Conservation (phyloP, 2,329 filamentous ascomycete species). For the Gyromitra esculenta region DNA sequence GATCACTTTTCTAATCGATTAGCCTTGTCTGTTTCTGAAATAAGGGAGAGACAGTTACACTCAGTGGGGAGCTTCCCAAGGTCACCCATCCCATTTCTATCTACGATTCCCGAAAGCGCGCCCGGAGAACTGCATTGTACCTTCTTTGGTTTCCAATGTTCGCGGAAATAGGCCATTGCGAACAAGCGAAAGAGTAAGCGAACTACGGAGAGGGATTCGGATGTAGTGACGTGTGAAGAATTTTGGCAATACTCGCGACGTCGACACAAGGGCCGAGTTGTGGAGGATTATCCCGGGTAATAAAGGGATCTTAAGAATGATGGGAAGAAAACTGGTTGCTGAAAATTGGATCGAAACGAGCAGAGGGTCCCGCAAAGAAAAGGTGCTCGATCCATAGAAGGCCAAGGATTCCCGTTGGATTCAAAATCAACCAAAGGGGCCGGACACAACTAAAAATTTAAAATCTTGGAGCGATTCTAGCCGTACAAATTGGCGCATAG, state of each 20-base stretch:
- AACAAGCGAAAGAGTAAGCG: background rate
- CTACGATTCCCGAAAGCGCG: constrained; percentile 22
- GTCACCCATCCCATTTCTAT: constrained; percentile 25
- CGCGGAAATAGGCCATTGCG: constrained; percentile 22
- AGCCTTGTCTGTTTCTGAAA: background rate
- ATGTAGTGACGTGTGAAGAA: background rate
- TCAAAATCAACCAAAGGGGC: constrained; percentile 23
- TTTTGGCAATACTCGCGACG: background rate
- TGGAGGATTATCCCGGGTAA: background rate
- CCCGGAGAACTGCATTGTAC: constrained; percentile 20
- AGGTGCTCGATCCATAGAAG: background rate
- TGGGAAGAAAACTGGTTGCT: background rate
- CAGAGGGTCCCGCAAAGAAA: background rate
- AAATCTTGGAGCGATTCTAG: background rate
- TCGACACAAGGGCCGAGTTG: background rate
- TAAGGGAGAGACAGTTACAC: background rate
- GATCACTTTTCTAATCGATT: constrained; percentile 18
- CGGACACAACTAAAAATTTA: background rate
- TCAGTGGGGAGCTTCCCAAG: constrained; percentile 34
- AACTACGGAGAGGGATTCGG: background rate
- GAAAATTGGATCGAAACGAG: constrained; percentile 6
- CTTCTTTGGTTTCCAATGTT: constrained; percentile 11
- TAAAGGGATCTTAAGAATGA: background rate
- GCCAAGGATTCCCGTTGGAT: constrained; percentile 17
- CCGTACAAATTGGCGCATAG: background rate